phyloP scores from a whole-genome alignment of 306 rosid genomes.

The Prunus mume region DNA sequence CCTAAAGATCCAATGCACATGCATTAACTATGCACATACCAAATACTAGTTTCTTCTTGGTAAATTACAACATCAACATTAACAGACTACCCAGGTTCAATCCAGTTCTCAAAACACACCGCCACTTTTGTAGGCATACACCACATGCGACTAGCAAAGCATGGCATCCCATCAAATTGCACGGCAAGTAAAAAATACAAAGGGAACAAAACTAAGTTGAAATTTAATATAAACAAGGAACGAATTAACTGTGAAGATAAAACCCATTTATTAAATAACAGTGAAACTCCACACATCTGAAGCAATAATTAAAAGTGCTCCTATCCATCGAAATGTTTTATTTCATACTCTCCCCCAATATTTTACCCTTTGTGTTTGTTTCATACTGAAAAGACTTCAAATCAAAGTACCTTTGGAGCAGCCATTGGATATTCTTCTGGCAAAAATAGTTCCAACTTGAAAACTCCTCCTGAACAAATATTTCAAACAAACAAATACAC shows the following conservation, averaged over 20 bases:
- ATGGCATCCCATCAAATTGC: background rate
- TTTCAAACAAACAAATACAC: constrained; percentile 22
- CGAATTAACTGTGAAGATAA: background rate
- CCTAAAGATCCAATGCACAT: background rate
- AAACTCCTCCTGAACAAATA: constrained; percentile 72
- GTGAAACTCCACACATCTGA: background rate
- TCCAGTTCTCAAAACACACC: background rate
- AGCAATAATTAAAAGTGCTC: background rate
- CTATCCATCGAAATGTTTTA: background rate
- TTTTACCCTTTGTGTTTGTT: background rate
- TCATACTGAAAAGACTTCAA: constrained; percentile 17
- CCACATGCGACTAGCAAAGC: background rate
- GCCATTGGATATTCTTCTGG: constrained; percentile 99
- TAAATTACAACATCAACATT: background rate
- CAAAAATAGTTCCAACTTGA: constrained; percentile 92
- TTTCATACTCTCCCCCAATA: background rate
- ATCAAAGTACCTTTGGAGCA: constrained; percentile 82
- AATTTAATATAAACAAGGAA: background rate
- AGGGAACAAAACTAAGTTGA: background rate
- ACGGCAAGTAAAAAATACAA: background rate
- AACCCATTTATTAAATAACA: background rate
- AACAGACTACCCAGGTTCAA: background rate
- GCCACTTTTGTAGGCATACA: background rate
- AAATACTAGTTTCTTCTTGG: background rate
- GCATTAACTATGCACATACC: background rate